Base-by-base conservation (phyloP, 306 rosid genomes). In the Glycine latifolia region DNA sequence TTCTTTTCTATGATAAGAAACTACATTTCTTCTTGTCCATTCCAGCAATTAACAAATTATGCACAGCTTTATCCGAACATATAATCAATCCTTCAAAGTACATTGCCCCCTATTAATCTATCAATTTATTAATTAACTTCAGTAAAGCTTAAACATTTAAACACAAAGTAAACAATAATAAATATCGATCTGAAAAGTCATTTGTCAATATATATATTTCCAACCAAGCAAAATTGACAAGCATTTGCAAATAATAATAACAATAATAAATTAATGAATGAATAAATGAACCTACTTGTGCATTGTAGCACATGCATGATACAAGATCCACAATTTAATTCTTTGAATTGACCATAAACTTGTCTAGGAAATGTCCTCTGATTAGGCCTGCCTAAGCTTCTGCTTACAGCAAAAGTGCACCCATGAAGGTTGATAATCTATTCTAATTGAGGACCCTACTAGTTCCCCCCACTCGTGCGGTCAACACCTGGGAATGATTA, bases 391-490 rank as follows among this genome's bases (percentile, higher is more conserved):
- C 84, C 76, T 52, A 82, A 66, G 82, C 87, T 85, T 87, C 77
- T 73, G 11, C 7, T 74, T 50, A 79, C 84, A 88, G 43, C 83
- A 84, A 87, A 46, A 17, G 35, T 56, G 76, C 79, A 67, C 1
- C 1, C 26, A 70, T 59, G 5, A 76, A 52, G 13, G 4, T 50
- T 71, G 10, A 79, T 73, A 80, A 76, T 77, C 14, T 76, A 62
- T 60, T 76, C 44, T 59, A 73, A 67, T 9, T 15, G 41, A 72
- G 72, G 81, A 77, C 73, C 86, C 90, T 85, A 81, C 84, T 10
- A 71, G 85, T 63, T 53, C 71, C 79, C 8, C n/a, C 84, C 92
- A 79, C 82, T 60, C 94, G 94, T 90, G 93, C 76, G 94, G 88
- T 92, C 97, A 92, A 89, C 80, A 81, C 85, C 80, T 87, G 75